These are phyloP conservation scores for Leishmania guyanensis DNA, from an alignment of 208 protist genomes.

Conservation along the genomic window DNA sequence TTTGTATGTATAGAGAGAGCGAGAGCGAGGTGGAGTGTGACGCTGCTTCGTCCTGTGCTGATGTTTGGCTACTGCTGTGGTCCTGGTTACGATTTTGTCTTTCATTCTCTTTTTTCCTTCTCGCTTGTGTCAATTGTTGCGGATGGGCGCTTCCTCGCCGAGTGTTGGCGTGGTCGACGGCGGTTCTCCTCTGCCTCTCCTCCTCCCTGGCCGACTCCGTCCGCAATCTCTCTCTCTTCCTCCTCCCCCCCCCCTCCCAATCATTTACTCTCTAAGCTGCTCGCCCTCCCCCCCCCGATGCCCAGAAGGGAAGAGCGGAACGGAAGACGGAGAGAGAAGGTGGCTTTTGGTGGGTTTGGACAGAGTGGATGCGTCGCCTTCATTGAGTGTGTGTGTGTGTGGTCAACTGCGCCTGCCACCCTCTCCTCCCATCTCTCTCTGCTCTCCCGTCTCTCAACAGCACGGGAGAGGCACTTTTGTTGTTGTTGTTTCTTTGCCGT, in stretches of 20 bases:
- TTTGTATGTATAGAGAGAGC: no score
- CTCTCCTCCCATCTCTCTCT: no score
- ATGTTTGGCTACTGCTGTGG: no score
- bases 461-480: not conserved
- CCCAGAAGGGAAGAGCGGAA: not conserved
- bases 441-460: no score
- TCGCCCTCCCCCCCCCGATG: not conserved
- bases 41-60: no score
- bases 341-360: no score
- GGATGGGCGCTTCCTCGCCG: not conserved
- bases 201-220: not conserved
- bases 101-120: not conserved
- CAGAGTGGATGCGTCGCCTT: no score
- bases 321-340: constrained; percentile 1
- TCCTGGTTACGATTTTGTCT: not conserved
- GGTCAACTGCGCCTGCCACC: no score
- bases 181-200: not conserved
- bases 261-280: not conserved
- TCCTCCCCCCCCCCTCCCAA: not conserved
- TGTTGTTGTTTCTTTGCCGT: not conserved
- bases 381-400: no score
- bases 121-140: not conserved
- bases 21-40: no score
- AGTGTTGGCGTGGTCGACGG: not conserved
- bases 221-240: not conserved